Base-by-base conservation (phyloP, 805 yeast species). In the Zygosaccharomyces lentus region DNA sequence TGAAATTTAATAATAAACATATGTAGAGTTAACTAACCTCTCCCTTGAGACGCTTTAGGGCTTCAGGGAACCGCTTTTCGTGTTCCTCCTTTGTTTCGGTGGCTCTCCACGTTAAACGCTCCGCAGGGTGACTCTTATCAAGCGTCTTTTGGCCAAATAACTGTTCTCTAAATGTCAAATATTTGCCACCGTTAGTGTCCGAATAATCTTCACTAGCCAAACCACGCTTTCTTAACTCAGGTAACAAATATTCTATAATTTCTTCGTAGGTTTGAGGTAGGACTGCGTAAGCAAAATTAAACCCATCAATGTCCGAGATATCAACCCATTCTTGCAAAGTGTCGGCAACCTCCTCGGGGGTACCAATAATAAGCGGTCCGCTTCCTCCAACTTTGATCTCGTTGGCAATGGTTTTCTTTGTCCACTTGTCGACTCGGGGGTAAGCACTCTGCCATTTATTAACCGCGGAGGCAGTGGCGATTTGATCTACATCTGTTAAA, bases 251-350 rank as follows among this genome's bases (percentile, higher is more conserved):
- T 8, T 70, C 65, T 13, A 67, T 66, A 13, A 70, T 48, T 9
- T 72, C 73, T 49, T 71, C 69, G 50, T 68, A 70, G 12, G 68
- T 54, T 12, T 66, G 66, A 26, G 71, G 67, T 9, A 61, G 49
- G 16, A 65, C 56, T 6, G 73, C 67, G 53, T 72, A 68, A 6
- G 70, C 64, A 40, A 73, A 59, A 48, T 73, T 73, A 54, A 73
- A 73, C 1, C 77, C 77, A 51, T 73, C 77, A 12, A 73, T 62
- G 36, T 65, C 72, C 8, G 71, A 58, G 4, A 60, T 51, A 12
- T 68, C 68, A 6, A 66, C 68, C 73, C 72, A 72, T 30, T 58
- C 45, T 47, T 72, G 72, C 32, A 73, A 57, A 32, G 63, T 62
- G 46, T 71, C 71, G 3, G 73, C 74, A 9, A 72, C 71, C 35